Conservation (phyloP, 2,329 filamentous ascomycete species). For the Curvularia lunata region DNA sequence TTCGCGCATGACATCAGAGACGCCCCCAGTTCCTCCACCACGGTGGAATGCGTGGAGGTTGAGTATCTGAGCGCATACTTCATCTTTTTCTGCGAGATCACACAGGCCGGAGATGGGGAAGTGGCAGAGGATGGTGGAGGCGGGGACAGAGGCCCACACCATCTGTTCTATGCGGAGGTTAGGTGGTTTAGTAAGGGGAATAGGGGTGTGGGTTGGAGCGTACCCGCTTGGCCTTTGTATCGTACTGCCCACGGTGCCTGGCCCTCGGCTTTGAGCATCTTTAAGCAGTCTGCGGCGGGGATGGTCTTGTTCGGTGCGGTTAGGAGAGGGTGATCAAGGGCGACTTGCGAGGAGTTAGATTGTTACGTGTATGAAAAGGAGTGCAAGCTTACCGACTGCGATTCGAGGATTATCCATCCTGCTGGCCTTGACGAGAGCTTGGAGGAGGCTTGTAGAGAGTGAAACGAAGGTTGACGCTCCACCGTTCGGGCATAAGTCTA, state of each 20-base stretch:
- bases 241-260: slow-evolving; percentile 3
- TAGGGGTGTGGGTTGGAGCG: too few species aligned
- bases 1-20: slow-evolving; percentile 2
- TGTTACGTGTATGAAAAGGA: too few species aligned
- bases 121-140: not conserved
- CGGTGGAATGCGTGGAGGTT: not conserved
- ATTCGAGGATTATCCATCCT: slow-evolving; percentile 9
- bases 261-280: not conserved
- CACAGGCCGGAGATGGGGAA: not conserved
- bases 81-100: not conserved
- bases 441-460: slow-evolving; percentile 10
- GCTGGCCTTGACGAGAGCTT: slow-evolving; percentile 9
- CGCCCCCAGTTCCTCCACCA: not conserved
- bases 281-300: not conserved
- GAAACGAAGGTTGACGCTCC: slow-evolving; percentile 15
- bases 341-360: not conserved
- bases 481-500: slow-evolving; percentile 10
- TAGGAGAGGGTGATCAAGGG: not conserved
- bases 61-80: not conserved
- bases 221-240: slow-evolving; percentile 13
- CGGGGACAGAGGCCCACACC: not conserved
- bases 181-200: not conserved
- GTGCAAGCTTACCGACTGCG: slow-evolving; percentile 4
- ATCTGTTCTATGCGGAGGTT: too few species aligned
- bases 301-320: slow-evolving; percentile 1